Evolutionary conservation across 139 green algal species (phyloP).

Genomic region (Pleodorina starrii): DNA sequence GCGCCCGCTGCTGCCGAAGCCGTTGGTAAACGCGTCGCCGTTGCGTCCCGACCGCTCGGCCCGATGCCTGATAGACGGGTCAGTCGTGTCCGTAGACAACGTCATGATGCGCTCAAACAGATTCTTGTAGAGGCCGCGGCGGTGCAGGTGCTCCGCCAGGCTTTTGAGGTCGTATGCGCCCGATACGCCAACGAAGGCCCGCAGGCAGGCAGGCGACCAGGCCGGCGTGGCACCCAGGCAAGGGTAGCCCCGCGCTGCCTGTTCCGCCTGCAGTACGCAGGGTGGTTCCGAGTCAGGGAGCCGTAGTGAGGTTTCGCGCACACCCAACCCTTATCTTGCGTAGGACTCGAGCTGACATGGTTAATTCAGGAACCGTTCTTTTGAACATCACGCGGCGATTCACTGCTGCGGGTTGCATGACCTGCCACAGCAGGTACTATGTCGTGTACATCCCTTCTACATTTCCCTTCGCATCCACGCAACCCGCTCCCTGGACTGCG

Average conservation of each 20-base stretch:
- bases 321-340: too few relatives aligned
- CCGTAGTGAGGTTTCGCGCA: too few relatives aligned
- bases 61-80: background rate
- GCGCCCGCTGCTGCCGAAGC: background rate
- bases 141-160: constrained; percentile 87
- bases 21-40: background rate
- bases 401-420: background rate
- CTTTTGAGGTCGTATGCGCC: constrained; percentile 87
- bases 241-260: background rate
- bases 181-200: constrained; percentile 75
- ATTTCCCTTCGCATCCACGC: background rate
- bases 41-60: background rate
- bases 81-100: constrained; percentile 34
- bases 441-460: background rate
- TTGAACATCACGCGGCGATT: background rate
- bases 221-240: constrained; percentile 40
- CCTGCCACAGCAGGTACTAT: background rate
- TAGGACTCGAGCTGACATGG: too few relatives aligned
- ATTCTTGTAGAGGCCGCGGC: constrained; percentile 82
- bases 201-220: constrained; percentile 72
- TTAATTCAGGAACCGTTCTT: background rate
- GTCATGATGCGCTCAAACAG: constrained; percentile 68
- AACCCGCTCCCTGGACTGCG: background rate
- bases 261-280: background rate
- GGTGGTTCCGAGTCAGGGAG: background rate